Evolutionary conservation across 805 yeast genomes (phyloP).

Genomic region (Kockiozyma suomiensis): DNA sequence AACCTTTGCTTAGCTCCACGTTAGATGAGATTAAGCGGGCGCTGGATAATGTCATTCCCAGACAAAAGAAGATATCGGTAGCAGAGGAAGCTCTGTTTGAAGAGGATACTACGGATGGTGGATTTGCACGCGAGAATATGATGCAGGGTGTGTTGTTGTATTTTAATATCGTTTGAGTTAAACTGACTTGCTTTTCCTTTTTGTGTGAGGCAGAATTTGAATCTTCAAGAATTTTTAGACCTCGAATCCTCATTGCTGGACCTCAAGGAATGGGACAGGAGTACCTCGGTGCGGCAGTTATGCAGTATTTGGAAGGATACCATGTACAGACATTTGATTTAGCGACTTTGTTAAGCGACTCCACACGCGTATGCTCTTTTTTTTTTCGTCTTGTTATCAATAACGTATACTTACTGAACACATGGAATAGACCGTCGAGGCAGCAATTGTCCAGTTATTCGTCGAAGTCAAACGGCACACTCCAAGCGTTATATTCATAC

Average conservation of each 20-base stretch:
- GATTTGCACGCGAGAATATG: slow-evolving; percentile 69
- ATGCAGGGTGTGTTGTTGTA: slow-evolving; percentile 40
- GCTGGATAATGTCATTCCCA: slow-evolving; percentile 65
- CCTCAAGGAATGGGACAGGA: slow-evolving; percentile 81
- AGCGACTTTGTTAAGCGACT: slow-evolving; percentile 73
- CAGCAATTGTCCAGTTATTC: slow-evolving; percentile 77
- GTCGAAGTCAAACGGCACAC: slow-evolving; percentile 86
- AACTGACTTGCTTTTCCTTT: not conserved
- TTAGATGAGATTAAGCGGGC: slow-evolving; percentile 51
- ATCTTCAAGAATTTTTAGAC: slow-evolving; percentile 74
- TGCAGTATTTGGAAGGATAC: slow-evolving; percentile 83
- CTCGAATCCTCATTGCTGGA: slow-evolving; percentile 77
- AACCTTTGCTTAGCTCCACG: slow-evolving; percentile 61
- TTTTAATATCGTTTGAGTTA: too few relatives aligned
- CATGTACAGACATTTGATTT: slow-evolving; percentile 86
- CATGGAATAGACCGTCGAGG: slow-evolving; percentile 62
- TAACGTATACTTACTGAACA: not conserved
- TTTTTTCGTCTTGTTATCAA: not conserved
- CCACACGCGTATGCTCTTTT: slow-evolving; percentile 50
- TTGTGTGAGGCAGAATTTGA: slow-evolving; percentile 37
- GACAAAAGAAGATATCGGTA: slow-evolving; percentile 53
- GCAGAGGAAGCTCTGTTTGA: slow-evolving; percentile 73
- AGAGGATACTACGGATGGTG: slow-evolving; percentile 60
- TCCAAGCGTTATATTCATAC: slow-evolving; percentile 82
- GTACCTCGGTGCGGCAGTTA: slow-evolving; percentile 77